A percentile compares a stretch with the other conserved stretches of the same genome.
phyloP scores from a whole-genome alignment of 768 basidiomycete genomes.

The Pleurotus cornucopiae region DNA sequence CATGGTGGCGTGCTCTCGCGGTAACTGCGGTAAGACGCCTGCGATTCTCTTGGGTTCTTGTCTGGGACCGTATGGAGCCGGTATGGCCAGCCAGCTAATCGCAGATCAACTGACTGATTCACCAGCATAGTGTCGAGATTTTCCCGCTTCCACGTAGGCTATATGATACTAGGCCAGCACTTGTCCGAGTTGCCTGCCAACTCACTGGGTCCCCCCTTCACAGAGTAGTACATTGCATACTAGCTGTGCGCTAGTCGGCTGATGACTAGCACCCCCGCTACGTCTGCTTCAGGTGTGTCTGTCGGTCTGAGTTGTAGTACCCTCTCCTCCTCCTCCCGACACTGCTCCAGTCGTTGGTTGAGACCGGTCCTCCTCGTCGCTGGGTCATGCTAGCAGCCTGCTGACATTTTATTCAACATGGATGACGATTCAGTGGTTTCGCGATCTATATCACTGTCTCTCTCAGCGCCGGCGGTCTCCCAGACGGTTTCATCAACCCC shows the following conservation, averaged over 20 bases:
- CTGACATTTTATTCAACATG: not conserved
- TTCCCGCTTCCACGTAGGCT: conserved; percentile 3
- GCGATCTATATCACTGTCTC: conserved; percentile 7
- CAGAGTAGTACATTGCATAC: not conserved
- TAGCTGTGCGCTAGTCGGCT: conserved; percentile 3
- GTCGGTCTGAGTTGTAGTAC: not conserved
- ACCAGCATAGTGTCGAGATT: conserved; percentile 5
- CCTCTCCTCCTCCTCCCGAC: conserved; percentile 4
- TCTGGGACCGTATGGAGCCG: not conserved
- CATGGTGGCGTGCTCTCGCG: not conserved
- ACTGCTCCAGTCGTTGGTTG: conserved; percentile 3
- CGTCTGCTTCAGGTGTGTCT: conserved; percentile 5
- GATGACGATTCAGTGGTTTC: not conserved
- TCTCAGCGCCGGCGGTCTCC: not conserved
- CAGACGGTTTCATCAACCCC: not conserved
- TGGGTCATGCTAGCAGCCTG: not conserved
- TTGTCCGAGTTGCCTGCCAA: conserved; percentile 3
- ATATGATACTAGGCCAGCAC: conserved; percentile 6
- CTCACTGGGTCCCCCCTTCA: not conserved
- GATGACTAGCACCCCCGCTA: conserved; percentile 6
- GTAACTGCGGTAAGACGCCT: not conserved
- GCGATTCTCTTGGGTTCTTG: not conserved
- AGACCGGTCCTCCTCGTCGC: not conserved
- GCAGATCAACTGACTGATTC: conserved; percentile 5
- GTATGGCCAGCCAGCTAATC: conserved; percentile 5